Percentiles rank a stretch among this genome's conserved stretches.
phyloP scores from a whole-genome alignment of 192 early-diverging fungal species.

The Umbelopsis sp. region DNA sequence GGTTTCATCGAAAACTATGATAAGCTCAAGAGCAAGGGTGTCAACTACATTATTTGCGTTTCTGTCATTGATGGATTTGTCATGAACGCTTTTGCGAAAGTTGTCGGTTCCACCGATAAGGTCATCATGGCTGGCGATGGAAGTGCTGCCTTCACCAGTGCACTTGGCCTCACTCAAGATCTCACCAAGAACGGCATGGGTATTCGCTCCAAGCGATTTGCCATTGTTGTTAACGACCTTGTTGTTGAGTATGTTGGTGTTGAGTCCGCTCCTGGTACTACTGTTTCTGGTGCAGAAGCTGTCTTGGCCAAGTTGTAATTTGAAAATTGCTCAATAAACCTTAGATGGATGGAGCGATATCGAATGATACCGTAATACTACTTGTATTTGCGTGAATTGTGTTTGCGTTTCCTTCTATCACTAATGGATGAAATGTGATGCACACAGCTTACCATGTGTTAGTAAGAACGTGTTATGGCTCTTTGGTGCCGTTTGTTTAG shows the following conservation, averaged over 20 bases:
- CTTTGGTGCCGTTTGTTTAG: too few relatives aligned
- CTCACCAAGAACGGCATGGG: constrained; percentile 66
- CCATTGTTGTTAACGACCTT: constrained; percentile 70
- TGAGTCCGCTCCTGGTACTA: constrained; percentile 52
- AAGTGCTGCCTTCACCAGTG: constrained; percentile 64
- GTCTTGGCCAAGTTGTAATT: constrained; percentile 55
- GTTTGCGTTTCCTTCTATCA: too few relatives aligned
- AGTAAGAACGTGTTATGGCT: too few relatives aligned
- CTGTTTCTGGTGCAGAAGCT: constrained; percentile 53
- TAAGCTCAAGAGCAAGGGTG: constrained; percentile 69
- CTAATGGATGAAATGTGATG: too few relatives aligned
- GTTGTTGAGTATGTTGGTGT: constrained; percentile 76
- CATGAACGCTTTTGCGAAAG: constrained; percentile 60
- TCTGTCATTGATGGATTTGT: constrained; percentile 57
- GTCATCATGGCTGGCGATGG: constrained; percentile 78
- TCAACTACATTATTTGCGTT: constrained; percentile 69
- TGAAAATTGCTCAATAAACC: too few relatives aligned
- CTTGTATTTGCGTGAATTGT: too few relatives aligned
- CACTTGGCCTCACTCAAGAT: constrained; percentile 68
- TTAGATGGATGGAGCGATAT: too few relatives aligned
- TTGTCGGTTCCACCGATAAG: constrained; percentile 47
- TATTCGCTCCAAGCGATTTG: constrained; percentile 70
- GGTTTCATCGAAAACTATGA: constrained; percentile 57
- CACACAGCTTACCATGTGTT: too few relatives aligned
- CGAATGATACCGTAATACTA: too few relatives aligned